Conservation (phyloP, 371 early-diverging fungal genomes). For the Lichtheimia hyalospora region DNA sequence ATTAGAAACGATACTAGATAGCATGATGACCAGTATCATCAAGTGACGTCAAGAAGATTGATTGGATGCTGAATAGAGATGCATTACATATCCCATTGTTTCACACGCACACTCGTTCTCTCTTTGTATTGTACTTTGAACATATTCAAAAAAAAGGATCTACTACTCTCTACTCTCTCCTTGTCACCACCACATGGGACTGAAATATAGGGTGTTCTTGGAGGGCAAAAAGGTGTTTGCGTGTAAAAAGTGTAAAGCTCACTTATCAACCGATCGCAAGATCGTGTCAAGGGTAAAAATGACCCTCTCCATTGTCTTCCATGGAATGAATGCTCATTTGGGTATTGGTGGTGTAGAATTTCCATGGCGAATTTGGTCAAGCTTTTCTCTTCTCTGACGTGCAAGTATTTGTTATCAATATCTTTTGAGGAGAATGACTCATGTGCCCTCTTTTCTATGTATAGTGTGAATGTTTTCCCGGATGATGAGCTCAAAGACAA, state of each 20-base stretch:
- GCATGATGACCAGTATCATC: neutral
- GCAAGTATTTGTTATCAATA: slow-evolving; percentile 29
- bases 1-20: neutral
- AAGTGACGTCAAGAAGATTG: no score
- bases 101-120: no score
- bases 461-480: no score
- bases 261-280: slow-evolving; percentile 63
- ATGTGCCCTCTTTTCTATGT: neutral
- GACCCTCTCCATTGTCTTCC: no score
- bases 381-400: slow-evolving; percentile 66
- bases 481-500: no score
- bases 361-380: slow-evolving; percentile 65
- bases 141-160: no score
- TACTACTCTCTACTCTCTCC: no score
- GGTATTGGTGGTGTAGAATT: slow-evolving; percentile 35
- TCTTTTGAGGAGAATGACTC: neutral
- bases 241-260: slow-evolving; percentile 74
- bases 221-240: slow-evolving; percentile 57
- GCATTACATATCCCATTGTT: no score
- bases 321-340: neutral
- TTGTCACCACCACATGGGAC: slow-evolving; percentile 42
- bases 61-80: no score
- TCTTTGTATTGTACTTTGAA: no score
- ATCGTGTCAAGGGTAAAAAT: slow-evolving; percentile 65
- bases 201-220: slow-evolving; percentile 58